Evolutionary conservation across 192 early-diverging fungal species (phyloP), one percentile per base, ranked within the genome.

Genomic region (Chytriomyces confervae): DNA sequence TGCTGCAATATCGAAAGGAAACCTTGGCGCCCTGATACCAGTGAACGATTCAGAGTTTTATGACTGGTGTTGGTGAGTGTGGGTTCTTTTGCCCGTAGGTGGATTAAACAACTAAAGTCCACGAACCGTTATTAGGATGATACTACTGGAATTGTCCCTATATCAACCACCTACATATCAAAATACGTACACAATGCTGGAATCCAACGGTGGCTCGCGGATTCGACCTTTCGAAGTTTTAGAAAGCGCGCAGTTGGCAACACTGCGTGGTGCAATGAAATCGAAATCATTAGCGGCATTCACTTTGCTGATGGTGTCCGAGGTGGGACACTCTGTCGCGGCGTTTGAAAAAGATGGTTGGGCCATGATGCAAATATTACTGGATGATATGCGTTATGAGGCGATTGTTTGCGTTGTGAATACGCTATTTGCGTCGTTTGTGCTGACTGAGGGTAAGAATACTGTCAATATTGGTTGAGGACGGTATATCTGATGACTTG

Each of bases 41-140:
- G 36, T 20, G 7, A 65, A 36, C 18, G 60, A 79, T 68, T 48
- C 10, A n/a, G 81, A 82, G 6, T 84, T 84, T 60, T 63, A 74
- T 45, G 78, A 82, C 16, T 84, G 83, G 83, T 82, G 81, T 48
- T 82, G 83, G 78, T 79, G 48, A 66, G 78, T 44, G 29, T 16
- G 13, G 11, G 3, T 79, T 27, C 13, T 47, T 67, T 80, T 70
- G 47, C 68, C 3, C 66, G 13, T 1, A n/a, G 36, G 3, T 74
- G 0, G 20, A 10, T 74, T 4, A 36, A 36, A 4, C 36, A 36
- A 36, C 36, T 36, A 36, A 46, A 48, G 2, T 5, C 47, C 18
- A 24, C 27, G 2, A 48, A 36, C 44, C 4, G 69, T 6, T 50
- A 18, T 0, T 50, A 80, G 81, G 83, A 70, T 73, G 11, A 76